A percentile compares a stretch with the other conserved stretches of the same genome.
phyloP scores from a whole-genome alignment of 345 rosid genomes.

The Eucalyptus coolabah region DNA sequence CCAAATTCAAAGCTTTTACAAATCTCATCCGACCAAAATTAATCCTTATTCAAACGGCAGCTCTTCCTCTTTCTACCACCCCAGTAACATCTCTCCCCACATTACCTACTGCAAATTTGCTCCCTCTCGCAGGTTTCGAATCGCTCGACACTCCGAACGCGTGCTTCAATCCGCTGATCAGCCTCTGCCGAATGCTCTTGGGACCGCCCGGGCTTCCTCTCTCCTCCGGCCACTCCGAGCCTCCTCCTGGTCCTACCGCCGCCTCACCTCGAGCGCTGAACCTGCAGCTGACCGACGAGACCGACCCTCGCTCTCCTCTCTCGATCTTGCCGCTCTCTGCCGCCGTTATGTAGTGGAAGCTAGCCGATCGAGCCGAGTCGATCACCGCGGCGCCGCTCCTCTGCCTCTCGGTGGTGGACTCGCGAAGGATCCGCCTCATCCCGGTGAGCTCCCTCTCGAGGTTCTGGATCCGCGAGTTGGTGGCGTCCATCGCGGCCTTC shows the following conservation, averaged over 20 bases:
- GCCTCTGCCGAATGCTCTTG: constrained; percentile 31
- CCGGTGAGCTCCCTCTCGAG: constrained; percentile 54
- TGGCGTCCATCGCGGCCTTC: constrained; percentile 58
- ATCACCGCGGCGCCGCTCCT: neutral
- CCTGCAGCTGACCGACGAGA: constrained; percentile 25
- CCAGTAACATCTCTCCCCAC: neutral
- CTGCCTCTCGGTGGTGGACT: constrained; percentile 10
- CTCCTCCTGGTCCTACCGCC: neutral
- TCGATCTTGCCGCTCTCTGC: constrained; percentile 10
- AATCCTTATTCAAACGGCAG: neutral
- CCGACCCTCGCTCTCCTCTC: constrained; percentile 24
- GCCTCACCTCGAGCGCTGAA: neutral
- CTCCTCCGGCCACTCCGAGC: neutral
- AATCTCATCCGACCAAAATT: neutral
- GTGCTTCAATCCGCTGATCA: constrained; percentile 42
- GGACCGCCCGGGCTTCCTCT: neutral
- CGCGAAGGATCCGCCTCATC: constrained; percentile 39
- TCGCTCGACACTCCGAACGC: constrained; percentile 33
- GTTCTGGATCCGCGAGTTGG: constrained; percentile 49
- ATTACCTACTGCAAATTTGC: neutral
- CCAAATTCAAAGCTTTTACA: neutral
- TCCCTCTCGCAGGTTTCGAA: neutral
- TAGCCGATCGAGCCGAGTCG: constrained; percentile 27
- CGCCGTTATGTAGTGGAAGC: constrained; percentile 35
- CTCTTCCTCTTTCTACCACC: neutral